phyloP scores from a whole-genome alignment of 2,329 filamentous ascomycete genomes.

The Claviceps monticola region DNA sequence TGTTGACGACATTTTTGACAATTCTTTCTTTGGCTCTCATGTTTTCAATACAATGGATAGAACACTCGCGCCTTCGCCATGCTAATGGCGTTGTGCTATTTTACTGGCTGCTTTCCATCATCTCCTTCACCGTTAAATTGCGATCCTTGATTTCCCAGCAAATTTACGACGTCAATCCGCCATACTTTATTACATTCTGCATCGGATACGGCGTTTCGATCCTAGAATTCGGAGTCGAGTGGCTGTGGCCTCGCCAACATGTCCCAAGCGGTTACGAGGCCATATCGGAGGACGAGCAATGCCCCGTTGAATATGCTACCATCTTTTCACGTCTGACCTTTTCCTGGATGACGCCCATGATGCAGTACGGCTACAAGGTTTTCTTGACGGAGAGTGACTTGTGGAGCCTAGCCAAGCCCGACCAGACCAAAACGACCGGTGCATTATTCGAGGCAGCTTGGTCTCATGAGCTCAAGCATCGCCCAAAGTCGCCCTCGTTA shows the following conservation, averaged over 20 bases:
- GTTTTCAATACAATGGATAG: constrained; percentile 70
- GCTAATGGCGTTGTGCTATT: constrained; percentile 81
- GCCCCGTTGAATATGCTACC: constrained; percentile 78
- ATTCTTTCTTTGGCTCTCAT: constrained; percentile 60
- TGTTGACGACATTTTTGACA: constrained; percentile 65
- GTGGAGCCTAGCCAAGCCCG: constrained; percentile 74
- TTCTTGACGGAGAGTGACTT: constrained; percentile 90
- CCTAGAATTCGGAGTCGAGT: constrained; percentile 66
- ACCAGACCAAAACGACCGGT: constrained; percentile 65
- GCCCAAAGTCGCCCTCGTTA: constrained; percentile 48
- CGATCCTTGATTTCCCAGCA: constrained; percentile 73
- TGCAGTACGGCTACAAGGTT: constrained; percentile 85
- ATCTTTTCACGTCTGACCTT: constrained; percentile 91
- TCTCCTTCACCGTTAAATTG: constrained; percentile 68
- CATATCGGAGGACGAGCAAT: constrained; percentile 46
- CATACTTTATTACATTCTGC: constrained; percentile 68
- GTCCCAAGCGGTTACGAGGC: constrained; percentile 39
- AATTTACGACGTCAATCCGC: constrained; percentile 47
- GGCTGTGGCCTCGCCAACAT: constrained; percentile 68
- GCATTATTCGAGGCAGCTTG: constrained; percentile 60
- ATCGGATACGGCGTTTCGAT: constrained; percentile 56
- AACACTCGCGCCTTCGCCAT: constrained; percentile 70
- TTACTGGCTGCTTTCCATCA: constrained; percentile 80
- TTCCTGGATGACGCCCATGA: constrained; percentile 97
- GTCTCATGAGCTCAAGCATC: constrained; percentile 56